Evolutionary conservation across 169 alveolate genomes (phyloP).

Genomic region (Eimeria falciformis): DNA sequence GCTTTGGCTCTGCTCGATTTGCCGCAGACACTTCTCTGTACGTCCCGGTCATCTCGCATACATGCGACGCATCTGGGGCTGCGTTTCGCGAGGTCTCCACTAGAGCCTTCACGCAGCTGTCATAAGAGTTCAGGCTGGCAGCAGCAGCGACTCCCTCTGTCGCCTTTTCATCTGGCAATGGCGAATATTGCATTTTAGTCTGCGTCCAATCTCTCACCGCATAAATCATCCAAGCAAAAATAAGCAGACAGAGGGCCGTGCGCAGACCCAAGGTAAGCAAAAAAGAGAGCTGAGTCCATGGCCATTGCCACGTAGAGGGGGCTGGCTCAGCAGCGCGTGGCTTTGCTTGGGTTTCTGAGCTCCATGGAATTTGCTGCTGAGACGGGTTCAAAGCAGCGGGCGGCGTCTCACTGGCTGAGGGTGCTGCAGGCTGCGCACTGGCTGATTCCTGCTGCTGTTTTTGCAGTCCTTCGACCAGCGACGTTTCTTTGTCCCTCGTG

Average conservation of each 20-base stretch:
- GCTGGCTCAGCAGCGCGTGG: not conserved
- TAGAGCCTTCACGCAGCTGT: constrained; percentile 49
- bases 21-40: not conserved
- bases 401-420: not conserved
- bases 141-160: not conserved
- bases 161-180: not conserved
- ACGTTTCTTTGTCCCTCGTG: too few relatives aligned
- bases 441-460: not conserved
- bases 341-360: not conserved
- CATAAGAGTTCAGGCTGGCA: constrained; percentile 18
- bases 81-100: not conserved
- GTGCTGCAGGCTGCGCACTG: not conserved
- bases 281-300: not conserved
- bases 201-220: constrained; percentile 36
- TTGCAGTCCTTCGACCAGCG: too few relatives aligned
- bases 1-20: not conserved
- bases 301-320: not conserved
- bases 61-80: not conserved
- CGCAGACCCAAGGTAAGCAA: constrained; percentile 9
- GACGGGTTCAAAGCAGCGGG: not conserved
- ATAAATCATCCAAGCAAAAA: constrained; percentile 41
- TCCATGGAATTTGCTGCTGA: not conserved
- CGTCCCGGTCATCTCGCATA: not conserved
- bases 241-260: not conserved
- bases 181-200: constrained; percentile 19